Evolutionary conservation across 2,329 filamentous ascomycete genomes (phyloP).

Genomic region (Fusarium zealandicum): DNA sequence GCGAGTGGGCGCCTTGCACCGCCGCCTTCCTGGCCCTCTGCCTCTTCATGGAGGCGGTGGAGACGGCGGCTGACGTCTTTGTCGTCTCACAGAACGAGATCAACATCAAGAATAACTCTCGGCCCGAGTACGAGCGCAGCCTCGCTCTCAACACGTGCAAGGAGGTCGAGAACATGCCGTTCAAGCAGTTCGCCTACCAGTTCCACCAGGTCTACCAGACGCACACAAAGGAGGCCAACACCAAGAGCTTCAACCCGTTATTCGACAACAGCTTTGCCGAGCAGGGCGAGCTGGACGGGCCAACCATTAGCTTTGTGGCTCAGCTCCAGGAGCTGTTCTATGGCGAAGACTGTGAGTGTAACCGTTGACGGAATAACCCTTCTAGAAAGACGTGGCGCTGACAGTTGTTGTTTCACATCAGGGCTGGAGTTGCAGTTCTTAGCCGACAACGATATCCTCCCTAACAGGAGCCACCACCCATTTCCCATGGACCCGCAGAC

Average conservation of each 20-base stretch:
- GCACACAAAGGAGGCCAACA: constrained; percentile 56
- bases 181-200: constrained; percentile 66
- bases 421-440: constrained; percentile 53
- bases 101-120: constrained; percentile 48
- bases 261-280: constrained; percentile 53
- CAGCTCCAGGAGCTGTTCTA: constrained; percentile 55
- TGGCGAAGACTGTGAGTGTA: constrained; percentile 54
- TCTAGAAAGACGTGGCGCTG: constrained; percentile 25
- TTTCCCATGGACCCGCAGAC: constrained; percentile 57
- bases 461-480: constrained; percentile 54
- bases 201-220: constrained; percentile 68
- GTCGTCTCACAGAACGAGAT: constrained; percentile 61
- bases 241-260: constrained; percentile 64
- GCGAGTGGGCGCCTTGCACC: constrained; percentile 64
- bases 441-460: constrained; percentile 55
- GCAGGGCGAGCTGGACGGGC: constrained; percentile 55
- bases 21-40: constrained; percentile 64
- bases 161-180: constrained; percentile 65
- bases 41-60: constrained; percentile 65
- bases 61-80: constrained; percentile 61
- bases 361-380: constrained; percentile 4
- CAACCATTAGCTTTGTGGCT: constrained; percentile 55
- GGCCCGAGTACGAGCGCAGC: constrained; percentile 49
- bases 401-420: constrained; percentile 30
- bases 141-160: constrained; percentile 56